Evolutionary conservation across 192 early-diverging fungal species (phyloP).

Genomic region (Mortierella alpina): DNA sequence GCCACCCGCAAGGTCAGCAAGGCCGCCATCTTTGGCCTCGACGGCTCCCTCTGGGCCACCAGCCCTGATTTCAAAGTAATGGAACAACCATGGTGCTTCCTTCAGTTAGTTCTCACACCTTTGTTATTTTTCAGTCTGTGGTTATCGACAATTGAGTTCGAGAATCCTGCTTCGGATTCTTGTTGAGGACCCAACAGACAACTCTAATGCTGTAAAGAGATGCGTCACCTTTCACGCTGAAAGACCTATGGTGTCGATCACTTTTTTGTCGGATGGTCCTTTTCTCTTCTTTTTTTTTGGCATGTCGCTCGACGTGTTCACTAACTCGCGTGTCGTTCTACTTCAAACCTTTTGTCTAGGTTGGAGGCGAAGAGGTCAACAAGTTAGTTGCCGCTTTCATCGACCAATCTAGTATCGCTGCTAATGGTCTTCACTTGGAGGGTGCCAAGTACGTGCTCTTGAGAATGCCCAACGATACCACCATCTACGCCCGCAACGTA

Average conservation of each 20-base stretch:
- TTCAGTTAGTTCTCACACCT: not conserved
- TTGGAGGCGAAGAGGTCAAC: conserved; percentile 65
- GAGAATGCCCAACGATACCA: conserved; percentile 65
- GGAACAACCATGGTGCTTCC: not conserved
- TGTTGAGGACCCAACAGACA: too few relatives aligned
- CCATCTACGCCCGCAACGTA: conserved; percentile 86
- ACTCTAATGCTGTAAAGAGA: too few relatives aligned
- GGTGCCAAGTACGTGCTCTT: conserved; percentile 83
- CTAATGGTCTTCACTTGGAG: conserved; percentile 72
- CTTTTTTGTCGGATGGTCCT: not conserved
- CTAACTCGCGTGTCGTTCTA: not conserved
- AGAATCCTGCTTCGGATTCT: too few relatives aligned
- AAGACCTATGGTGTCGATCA: too few relatives aligned
- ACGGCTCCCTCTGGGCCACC: conserved; percentile 86
- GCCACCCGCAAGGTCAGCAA: conserved; percentile 76
- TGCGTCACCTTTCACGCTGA: too few relatives aligned
- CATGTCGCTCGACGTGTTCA: too few relatives aligned
- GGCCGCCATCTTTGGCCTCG: conserved; percentile 87
- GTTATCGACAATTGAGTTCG: too few relatives aligned
- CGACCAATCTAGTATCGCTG: conserved; percentile 63
- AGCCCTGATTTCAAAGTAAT: conserved; percentile 79
- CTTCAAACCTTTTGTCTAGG: conserved; percentile 45
- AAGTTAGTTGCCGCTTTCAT: conserved; percentile 72
- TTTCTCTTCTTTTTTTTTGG: not conserved
- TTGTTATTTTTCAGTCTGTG: too few relatives aligned